Evolutionary conservation across 192 early-diverging fungal genomes (phyloP).

Genomic region (Podila clonocystis): DNA sequence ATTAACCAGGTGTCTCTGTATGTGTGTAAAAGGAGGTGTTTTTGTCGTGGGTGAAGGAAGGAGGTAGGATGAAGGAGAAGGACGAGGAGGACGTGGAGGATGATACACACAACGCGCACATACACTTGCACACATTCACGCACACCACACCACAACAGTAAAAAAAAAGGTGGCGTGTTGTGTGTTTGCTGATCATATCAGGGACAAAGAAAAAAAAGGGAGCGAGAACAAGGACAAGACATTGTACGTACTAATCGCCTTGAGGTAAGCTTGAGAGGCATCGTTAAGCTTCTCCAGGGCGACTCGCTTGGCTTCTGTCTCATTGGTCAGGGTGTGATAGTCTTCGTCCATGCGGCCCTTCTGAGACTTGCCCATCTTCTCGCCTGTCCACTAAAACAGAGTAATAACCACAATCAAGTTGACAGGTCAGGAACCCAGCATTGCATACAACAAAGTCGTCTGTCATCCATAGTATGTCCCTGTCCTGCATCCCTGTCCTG

Average conservation of each 20-base stretch:
- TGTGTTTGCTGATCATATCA: not conserved
- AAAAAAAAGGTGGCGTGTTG: constrained; percentile 1
- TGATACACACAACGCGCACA: not conserved
- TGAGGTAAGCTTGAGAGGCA: constrained; percentile 46
- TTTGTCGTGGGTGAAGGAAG: not conserved
- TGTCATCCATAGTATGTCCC: not conserved
- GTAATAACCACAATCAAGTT: too few relatives aligned
- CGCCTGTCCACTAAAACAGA: constrained; percentile 36
- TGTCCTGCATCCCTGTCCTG: not conserved
- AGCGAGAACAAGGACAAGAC: not conserved
- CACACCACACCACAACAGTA: not conserved
- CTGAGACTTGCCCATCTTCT: constrained; percentile 45
- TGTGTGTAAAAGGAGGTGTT: not conserved
- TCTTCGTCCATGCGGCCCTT: constrained; percentile 51
- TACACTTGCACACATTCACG: not conserved
- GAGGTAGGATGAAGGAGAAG: not conserved
- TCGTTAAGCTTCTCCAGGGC: constrained; percentile 47
- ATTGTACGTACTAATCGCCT: constrained; percentile 42
- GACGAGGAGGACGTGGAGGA: not conserved
- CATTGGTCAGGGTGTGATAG: constrained; percentile 34
- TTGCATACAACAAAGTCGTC: not conserved
- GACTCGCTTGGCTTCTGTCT: constrained; percentile 45
- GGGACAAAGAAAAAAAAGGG: not conserved
- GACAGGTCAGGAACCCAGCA: not conserved
- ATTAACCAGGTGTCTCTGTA: not conserved